Conservation (phyloP, 306 rosid genomes). For the Gastrolobium bilobum region DNA sequence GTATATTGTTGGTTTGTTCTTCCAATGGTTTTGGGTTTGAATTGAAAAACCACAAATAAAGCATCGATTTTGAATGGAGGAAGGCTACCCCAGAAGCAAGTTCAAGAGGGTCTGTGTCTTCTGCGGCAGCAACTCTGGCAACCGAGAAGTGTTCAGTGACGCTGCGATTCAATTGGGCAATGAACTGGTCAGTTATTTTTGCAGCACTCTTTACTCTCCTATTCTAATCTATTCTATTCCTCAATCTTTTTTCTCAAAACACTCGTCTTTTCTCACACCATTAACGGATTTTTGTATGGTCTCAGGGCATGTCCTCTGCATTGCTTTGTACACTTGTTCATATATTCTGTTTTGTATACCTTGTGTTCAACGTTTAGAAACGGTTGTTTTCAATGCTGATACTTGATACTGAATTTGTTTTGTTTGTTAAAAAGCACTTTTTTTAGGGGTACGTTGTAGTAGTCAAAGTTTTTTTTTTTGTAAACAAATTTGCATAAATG, state of each 20-base stretch:
- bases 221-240: slow-evolving; percentile 41
- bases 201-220: not conserved
- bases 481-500: slow-evolving; percentile 10
- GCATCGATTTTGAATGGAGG: slow-evolving; percentile 72
- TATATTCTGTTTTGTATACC: slow-evolving; percentile 38
- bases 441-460: slow-evolving; percentile 27
- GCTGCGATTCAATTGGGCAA: slow-evolving; percentile 89
- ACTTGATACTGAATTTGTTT: slow-evolving; percentile 30
- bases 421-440: slow-evolving; percentile 15
- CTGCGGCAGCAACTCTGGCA: slow-evolving; percentile 96
- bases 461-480: not conserved
- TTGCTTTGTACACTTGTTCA: not conserved
- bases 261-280: not conserved
- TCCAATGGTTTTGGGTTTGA: slow-evolving; percentile 53
- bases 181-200: slow-evolving; percentile 73
- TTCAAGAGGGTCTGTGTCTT: slow-evolving; percentile 87
- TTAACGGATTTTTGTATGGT: slow-evolving; percentile 5
- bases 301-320: slow-evolving; percentile 26
- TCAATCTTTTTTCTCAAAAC: slow-evolving; percentile 12
- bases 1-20: slow-evolving; percentile 22
- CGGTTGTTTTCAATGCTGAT: slow-evolving; percentile 18
- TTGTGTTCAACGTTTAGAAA: slow-evolving; percentile 38
- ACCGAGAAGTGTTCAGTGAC: slow-evolving; percentile 78
- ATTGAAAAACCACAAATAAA: slow-evolving; percentile 39
- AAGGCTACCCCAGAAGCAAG: slow-evolving; percentile 64